A percentile compares a stretch with the other conserved stretches of the same genome.
Conservation (phyloP, 495 filamentous ascomycete species). For the Tuber umbilicatum region DNA sequence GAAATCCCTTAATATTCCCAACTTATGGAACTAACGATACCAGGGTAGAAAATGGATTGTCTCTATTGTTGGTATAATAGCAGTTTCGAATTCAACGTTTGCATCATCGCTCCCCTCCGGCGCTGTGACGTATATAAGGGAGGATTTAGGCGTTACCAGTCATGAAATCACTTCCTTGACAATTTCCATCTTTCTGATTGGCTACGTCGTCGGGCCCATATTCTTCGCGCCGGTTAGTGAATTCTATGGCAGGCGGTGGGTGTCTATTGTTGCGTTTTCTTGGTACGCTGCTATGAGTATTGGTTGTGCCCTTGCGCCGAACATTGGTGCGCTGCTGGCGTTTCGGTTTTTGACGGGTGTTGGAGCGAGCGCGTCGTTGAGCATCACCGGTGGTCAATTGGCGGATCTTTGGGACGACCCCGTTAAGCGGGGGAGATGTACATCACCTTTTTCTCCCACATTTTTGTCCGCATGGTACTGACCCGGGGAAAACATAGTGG, state of each 20-base stretch:
- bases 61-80: slow-evolving; percentile 47
- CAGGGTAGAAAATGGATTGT: slow-evolving; percentile 45
- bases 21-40: slow-evolving; percentile 5
- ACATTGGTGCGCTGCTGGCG: slow-evolving; percentile 48
- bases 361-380: slow-evolving; percentile 50
- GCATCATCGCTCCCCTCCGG: slow-evolving; percentile 51
- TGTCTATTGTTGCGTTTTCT: slow-evolving; percentile 47
- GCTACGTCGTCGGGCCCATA: slow-evolving; percentile 51
- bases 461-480: slow-evolving; percentile 39
- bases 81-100: slow-evolving; percentile 53
- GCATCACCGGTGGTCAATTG: slow-evolving; percentile 48
- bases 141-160: slow-evolving; percentile 45
- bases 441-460: slow-evolving; percentile 42
- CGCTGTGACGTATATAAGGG: slow-evolving; percentile 46
- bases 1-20: slow-evolving; percentile 4
- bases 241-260: slow-evolving; percentile 50
- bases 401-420: slow-evolving; percentile 52
- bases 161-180: slow-evolving; percentile 48
- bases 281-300: slow-evolving; percentile 50
- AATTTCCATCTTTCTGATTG: slow-evolving; percentile 51
- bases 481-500: slow-evolving; percentile 26
- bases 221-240: slow-evolving; percentile 51
- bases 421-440: slow-evolving; percentile 49
- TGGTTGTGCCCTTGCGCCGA: slow-evolving; percentile 51
- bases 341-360: slow-evolving; percentile 51